Evolutionary conservation across 2,329 filamentous ascomycete species (phyloP).

Genomic region (Sporothrix schenckii): DNA sequence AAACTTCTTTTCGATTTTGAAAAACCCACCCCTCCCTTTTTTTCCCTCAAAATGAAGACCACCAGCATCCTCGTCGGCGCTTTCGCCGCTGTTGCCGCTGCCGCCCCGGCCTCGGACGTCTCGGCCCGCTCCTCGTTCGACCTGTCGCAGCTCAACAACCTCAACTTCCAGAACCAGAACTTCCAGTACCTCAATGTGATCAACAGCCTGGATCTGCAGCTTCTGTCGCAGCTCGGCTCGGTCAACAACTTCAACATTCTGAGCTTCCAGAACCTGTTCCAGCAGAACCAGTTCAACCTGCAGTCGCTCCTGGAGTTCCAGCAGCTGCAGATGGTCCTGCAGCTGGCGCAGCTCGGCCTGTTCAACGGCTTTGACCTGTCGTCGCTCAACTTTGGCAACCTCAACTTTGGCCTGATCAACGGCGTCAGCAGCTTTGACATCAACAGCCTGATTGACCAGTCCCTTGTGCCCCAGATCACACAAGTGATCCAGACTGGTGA

Average conservation of each 20-base stretch:
- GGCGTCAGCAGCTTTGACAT: conserved; percentile 40
- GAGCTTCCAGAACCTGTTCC: conserved; percentile 47
- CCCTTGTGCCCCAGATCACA: conserved; percentile 38
- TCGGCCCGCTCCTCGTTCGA: conserved; percentile 47
- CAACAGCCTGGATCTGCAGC: conserved; percentile 51
- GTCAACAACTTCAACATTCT: conserved; percentile 53
- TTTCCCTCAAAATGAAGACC: conserved; percentile 53
- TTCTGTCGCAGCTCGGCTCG: conserved; percentile 48
- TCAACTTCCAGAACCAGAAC: conserved; percentile 49
- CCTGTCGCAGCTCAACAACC: conserved; percentile 47
- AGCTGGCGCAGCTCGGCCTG: conserved; percentile 41
- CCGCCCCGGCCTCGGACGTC: conserved; percentile 48
- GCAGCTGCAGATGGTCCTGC: conserved; percentile 36
- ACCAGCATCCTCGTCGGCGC: conserved; percentile 50
- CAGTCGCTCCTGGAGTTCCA: conserved; percentile 36
- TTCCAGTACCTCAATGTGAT: conserved; percentile 53
- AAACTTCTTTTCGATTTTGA: conserved; percentile 29
- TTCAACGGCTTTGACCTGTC: conserved; percentile 41
- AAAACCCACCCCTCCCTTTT: conserved; percentile 34
- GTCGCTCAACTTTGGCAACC: conserved; percentile 37
- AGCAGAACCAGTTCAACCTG: conserved; percentile 34
- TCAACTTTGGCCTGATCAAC: conserved; percentile 38
- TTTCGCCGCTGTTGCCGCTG: conserved; percentile 50
- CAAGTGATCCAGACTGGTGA: conserved; percentile 34
- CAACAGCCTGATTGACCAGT: conserved; percentile 37